A percentile compares a stretch with the other conserved stretches of the same genome.
phyloP scores from a whole-genome alignment of 345 rosid species.

The Eucalyptus erythrocorys region DNA sequence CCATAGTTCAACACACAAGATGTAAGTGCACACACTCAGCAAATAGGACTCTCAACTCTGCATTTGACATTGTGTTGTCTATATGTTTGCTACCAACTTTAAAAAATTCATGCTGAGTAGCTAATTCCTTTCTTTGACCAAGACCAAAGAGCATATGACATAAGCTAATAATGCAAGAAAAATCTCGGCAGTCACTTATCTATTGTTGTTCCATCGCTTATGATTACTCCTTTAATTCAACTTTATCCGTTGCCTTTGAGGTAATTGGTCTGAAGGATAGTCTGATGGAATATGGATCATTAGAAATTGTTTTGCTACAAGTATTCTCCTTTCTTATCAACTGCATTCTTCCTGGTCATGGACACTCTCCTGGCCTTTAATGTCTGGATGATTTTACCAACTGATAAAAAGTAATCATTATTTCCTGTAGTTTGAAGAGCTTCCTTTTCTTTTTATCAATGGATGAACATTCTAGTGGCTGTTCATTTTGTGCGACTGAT shows the following conservation, averaged over 20 bases:
- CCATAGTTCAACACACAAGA: not conserved
- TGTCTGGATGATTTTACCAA: not conserved
- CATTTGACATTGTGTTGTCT: not conserved
- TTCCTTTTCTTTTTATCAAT: not conserved
- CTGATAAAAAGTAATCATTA: not conserved
- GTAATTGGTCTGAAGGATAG: not conserved
- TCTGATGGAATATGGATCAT: not conserved
- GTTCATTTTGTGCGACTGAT: not conserved
- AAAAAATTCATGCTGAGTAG: not conserved
- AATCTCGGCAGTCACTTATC: not conserved
- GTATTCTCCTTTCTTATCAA: not conserved
- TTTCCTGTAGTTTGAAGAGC: not conserved
- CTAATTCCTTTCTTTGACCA: not conserved
- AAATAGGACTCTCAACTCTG: not conserved
- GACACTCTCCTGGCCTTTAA: not conserved
- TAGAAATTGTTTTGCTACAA: not conserved
- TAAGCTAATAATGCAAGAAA: not conserved
- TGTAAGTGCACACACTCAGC: not conserved
- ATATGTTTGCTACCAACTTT: not conserved
- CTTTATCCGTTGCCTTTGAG: not conserved
- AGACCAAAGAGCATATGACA: not conserved
- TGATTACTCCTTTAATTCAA: not conserved
- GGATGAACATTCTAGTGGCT: not conserved
- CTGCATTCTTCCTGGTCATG: not conserved
- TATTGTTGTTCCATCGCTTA: not conserved